These are phyloP conservation scores for Neofusicoccum sp. DNA, from an alignment of 2,329 filamentous ascomycete genomes.

Conservation along the genomic window DNA sequence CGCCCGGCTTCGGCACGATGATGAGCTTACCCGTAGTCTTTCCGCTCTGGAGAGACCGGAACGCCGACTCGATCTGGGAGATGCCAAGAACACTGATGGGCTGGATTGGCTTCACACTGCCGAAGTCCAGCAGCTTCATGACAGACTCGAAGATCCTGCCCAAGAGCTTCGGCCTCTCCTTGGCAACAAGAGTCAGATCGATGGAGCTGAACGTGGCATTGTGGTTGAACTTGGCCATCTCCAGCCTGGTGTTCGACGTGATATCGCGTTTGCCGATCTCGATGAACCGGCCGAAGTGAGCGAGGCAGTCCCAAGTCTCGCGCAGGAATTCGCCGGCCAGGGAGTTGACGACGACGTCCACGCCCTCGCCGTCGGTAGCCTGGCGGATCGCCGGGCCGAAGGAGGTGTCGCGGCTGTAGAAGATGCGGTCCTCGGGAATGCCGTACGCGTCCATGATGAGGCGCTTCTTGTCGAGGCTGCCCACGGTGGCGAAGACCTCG, in stretches of 20 bases:
- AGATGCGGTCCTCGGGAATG: constrained; percentile 34
- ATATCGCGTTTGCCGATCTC: constrained; percentile 23
- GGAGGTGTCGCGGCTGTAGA: constrained; percentile 28
- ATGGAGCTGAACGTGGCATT: constrained; percentile 21
- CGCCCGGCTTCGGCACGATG: constrained; percentile 23
- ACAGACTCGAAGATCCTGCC: constrained; percentile 5
- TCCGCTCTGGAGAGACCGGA: constrained; percentile 22
- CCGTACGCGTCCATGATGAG: constrained; percentile 25
- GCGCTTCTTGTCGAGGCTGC: constrained; percentile 27
- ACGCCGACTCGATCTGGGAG: constrained; percentile 21
- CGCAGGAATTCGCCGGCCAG: constrained; percentile 28
- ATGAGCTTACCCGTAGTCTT: constrained; percentile 22
- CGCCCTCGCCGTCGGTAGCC: constrained; percentile 29
- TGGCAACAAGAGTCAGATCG: constrained; percentile 5
- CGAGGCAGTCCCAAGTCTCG: constrained; percentile 29
- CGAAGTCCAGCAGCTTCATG: constrained; percentile 14
- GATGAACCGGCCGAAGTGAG: constrained; percentile 32
- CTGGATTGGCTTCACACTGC: neutral
- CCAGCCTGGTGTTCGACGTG: constrained; percentile 16
- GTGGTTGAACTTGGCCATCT: constrained; percentile 19
- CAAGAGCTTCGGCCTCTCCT: neutral
- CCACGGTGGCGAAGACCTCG: constrained; percentile 31
- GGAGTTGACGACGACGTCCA: constrained; percentile 38
- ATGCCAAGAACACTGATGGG: constrained; percentile 21
- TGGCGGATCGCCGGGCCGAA: constrained; percentile 29